phyloP scores from a whole-genome alignment of 768 basidiomycete species.

The Porpolomopsis calyptriformis region DNA sequence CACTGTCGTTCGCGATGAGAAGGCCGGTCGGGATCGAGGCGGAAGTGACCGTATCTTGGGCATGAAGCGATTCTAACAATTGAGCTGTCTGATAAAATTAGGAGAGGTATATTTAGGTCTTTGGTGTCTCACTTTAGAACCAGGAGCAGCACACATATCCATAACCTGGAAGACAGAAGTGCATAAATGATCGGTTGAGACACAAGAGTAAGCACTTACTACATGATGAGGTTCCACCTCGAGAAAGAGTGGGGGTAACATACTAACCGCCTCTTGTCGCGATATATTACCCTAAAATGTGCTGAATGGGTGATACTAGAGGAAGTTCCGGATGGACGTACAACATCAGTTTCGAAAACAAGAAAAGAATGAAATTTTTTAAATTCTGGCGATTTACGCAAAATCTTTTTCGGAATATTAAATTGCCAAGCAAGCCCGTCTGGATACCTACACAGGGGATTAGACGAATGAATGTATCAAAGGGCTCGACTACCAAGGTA shows the following conservation, averaged over 20 bases:
- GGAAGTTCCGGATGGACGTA: conserved; percentile 28
- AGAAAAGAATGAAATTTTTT: conserved; percentile 93
- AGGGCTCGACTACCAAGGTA: conserved; percentile 56
- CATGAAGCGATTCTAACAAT: conserved; percentile 89
- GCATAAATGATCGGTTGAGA: neutral
- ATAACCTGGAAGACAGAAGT: conserved; percentile 47
- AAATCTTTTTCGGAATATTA: conserved; percentile 77
- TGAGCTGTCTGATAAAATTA: conserved; percentile 64
- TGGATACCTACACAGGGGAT: conserved; percentile 63
- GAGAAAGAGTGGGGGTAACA: conserved; percentile 95
- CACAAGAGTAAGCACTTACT: conserved; percentile 27
- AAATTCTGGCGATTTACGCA: conserved; percentile 83
- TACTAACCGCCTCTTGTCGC: conserved; percentile 94
- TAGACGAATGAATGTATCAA: conserved; percentile 4
- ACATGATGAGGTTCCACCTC: conserved; percentile 89
- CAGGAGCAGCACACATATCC: conserved; percentile 98
- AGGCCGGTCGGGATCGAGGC: conserved; percentile 73
- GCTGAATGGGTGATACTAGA: conserved; percentile 1
- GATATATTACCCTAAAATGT: conserved; percentile 80
- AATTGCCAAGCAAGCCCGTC: conserved; percentile 95
- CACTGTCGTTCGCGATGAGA: conserved; percentile 90
- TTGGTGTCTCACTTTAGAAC: conserved; percentile 62
- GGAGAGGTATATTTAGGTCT: neutral
- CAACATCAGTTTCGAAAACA: conserved; percentile 96
- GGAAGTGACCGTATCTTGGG: conserved; percentile 53